Conservation (phyloP, 2,329 filamentous ascomycete genomes). For the Hymenoscyphus occultus region DNA sequence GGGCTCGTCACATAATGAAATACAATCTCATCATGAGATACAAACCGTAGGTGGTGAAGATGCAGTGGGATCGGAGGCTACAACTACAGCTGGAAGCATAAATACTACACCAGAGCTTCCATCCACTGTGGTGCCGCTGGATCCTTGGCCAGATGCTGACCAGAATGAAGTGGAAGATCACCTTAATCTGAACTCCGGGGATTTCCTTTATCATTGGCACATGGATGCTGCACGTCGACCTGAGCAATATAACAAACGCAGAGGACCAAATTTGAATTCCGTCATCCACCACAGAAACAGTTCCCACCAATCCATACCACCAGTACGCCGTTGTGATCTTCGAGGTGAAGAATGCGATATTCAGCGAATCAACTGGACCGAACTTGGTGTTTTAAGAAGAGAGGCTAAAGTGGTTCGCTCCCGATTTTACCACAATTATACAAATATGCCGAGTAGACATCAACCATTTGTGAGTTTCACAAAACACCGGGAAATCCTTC, state of each 20-base stretch:
- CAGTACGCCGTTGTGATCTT: slow-evolving; percentile 46
- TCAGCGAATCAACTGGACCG: slow-evolving; percentile 58
- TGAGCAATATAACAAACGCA: not conserved
- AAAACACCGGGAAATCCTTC: not conserved
- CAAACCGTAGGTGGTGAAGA: not conserved
- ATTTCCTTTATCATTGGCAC: slow-evolving; percentile 51
- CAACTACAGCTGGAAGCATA: slow-evolving; percentile 2
- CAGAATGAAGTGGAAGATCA: slow-evolving; percentile 34
- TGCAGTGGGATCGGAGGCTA: slow-evolving; percentile 10
- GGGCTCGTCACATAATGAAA: slow-evolving; percentile 3
- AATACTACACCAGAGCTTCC: not conserved
- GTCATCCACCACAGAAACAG: slow-evolving; percentile 1
- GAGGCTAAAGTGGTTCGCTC: slow-evolving; percentile 48
- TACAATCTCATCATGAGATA: slow-evolving; percentile 2
- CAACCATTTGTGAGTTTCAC: slow-evolving; percentile 45
- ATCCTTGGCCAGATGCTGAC: slow-evolving; percentile 30
- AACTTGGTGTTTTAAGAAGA: slow-evolving; percentile 49
- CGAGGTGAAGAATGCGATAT: slow-evolving; percentile 55
- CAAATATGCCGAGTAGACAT: slow-evolving; percentile 50
- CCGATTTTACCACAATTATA: slow-evolving; percentile 55
- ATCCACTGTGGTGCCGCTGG: not conserved
- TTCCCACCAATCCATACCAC: slow-evolving; percentile 18
- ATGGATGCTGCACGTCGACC: slow-evolving; percentile 9
- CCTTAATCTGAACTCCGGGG: slow-evolving; percentile 47
- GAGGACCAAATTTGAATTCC: slow-evolving; percentile 1